Conservation (phyloP, 2,329 filamentous ascomycete species). For the Epicoccum nigrum region DNA sequence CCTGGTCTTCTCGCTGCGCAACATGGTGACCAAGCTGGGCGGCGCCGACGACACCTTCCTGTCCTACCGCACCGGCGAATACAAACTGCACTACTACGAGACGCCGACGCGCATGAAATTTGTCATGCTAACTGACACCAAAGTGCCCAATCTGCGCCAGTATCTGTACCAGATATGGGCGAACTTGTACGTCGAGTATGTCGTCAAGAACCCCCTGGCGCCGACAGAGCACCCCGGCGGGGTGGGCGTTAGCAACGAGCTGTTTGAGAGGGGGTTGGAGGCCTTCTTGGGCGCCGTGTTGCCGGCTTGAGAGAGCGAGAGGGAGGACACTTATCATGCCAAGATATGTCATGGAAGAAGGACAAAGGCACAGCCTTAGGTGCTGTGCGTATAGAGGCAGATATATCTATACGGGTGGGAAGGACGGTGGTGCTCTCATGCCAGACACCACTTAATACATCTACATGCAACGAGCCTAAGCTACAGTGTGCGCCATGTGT, state of each 20-base stretch:
- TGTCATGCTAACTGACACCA: slow-evolving; percentile 93
- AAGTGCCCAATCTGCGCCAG: slow-evolving; percentile 86
- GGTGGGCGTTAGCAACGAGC: slow-evolving; percentile 67
- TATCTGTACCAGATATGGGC: slow-evolving; percentile 98
- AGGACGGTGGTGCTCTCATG: no score
- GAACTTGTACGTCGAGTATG: slow-evolving; percentile 95
- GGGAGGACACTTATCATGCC: not conserved
- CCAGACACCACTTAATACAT: no score
- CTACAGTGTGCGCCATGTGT: no score
- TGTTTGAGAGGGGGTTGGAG: slow-evolving; percentile 72
- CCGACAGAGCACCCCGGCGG: slow-evolving; percentile 67
- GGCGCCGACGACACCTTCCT: slow-evolving; percentile 92
- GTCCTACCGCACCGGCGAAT: slow-evolving; percentile 88
- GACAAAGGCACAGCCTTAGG: not conserved
- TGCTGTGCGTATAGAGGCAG: not conserved
- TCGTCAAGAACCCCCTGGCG: slow-evolving; percentile 69
- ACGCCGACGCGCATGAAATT: slow-evolving; percentile 95
- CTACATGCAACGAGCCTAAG: no score
- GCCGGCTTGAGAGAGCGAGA: slow-evolving; percentile 33
- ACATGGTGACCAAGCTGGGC: slow-evolving; percentile 95
- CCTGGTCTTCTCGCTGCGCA: slow-evolving; percentile 92
- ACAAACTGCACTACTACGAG: slow-evolving; percentile 99
- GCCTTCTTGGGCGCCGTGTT: slow-evolving; percentile 68
- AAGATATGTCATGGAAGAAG: not conserved
- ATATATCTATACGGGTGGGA: no score